phyloP scores from a whole-genome alignment of 495 filamentous ascomycete genomes.

The Hyaloscypha finlandica region DNA sequence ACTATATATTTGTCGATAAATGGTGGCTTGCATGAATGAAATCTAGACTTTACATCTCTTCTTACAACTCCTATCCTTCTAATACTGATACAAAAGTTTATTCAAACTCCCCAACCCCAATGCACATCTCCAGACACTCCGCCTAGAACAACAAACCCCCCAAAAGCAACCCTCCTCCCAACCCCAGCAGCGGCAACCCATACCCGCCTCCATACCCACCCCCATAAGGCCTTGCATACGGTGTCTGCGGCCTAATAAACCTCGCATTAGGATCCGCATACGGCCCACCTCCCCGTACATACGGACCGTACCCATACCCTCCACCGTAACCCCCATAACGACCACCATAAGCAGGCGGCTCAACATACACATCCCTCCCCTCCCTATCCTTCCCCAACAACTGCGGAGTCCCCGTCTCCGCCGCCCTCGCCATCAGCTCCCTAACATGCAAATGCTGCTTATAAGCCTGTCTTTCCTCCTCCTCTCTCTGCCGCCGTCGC shows the following conservation, averaged over 20 bases:
- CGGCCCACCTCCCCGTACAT: constrained; percentile 18
- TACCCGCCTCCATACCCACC: constrained; percentile 45
- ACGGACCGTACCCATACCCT: constrained; percentile 24
- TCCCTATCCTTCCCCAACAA: constrained; percentile 45
- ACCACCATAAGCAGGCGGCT: constrained; percentile 37
- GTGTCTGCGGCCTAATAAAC: constrained; percentile 44
- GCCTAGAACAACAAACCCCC: constrained; percentile 38
- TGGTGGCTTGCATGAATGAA: not conserved
- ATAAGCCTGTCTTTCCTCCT: constrained; percentile 42
- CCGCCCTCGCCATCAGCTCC: constrained; percentile 42
- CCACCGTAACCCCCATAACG: not conserved
- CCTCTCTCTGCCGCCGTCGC: constrained; percentile 39
- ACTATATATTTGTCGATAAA: constrained; percentile 10
- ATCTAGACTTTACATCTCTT: not conserved
- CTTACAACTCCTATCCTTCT: too few species aligned
- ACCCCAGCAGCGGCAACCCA: constrained; percentile 40
- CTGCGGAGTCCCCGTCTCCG: constrained; percentile 48
- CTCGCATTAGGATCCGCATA: constrained; percentile 43
- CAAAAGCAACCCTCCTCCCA: constrained; percentile 44
- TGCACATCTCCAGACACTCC: not conserved
- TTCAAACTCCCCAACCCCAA: not conserved
- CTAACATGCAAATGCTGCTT: constrained; percentile 40
- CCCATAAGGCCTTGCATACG: constrained; percentile 47
- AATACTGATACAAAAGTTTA: too few species aligned
- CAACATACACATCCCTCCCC: constrained; percentile 49